phyloP scores from a whole-genome alignment of 257 asterid genomes.

The Solanum tacnaense region DNA sequence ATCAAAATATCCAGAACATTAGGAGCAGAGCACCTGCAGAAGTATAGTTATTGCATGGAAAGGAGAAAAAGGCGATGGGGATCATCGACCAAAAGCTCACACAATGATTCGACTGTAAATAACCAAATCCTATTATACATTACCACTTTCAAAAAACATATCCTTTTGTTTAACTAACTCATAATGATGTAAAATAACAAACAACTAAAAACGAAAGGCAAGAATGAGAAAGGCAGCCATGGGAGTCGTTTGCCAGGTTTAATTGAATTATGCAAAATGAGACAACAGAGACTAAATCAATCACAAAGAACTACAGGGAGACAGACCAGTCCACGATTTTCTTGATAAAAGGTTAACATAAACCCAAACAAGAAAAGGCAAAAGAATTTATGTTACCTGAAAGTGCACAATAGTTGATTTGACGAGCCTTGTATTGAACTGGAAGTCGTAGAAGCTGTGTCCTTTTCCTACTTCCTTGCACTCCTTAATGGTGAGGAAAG shows the following conservation, averaged over 20 bases:
- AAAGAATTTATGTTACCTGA: conserved; percentile 54
- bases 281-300: neutral
- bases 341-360: neutral
- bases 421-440: conserved; percentile 84
- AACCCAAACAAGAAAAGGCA: neutral
- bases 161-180: neutral
- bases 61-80: neutral
- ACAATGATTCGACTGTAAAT: neutral
- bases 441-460: conserved; percentile 64
- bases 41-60: conserved; percentile 8
- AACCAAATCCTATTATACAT: neutral
- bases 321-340: neutral
- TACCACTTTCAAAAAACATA: neutral
- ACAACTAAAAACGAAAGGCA: neutral
- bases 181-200: neutral
- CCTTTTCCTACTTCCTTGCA: conserved; percentile 74
- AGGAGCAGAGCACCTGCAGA: conserved; percentile 15
- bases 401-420: conserved; percentile 90
- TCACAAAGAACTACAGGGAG: neutral
- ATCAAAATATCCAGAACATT: conserved; percentile 11
- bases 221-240: neutral
- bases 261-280: neutral
- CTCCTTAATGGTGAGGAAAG: conserved; percentile 28
- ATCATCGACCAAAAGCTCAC: neutral
- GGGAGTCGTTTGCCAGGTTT: neutral